Percentiles rank a stretch among this genome's conserved stretches.
Evolutionary conservation across 2,329 filamentous ascomycete genomes (phyloP).

Genomic region (Xylaria sp.): DNA sequence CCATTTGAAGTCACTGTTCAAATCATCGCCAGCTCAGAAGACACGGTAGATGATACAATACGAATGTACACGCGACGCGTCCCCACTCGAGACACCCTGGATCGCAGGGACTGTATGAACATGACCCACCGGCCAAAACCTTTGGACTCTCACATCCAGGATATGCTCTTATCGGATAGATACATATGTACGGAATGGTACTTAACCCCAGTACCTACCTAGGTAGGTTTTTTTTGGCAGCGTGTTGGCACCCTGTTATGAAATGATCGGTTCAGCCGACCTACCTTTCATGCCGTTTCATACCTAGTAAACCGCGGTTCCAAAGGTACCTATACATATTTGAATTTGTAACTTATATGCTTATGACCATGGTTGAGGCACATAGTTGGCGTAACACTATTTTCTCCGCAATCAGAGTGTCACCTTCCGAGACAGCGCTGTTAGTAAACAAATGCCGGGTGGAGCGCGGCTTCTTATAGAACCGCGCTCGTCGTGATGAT

Average conservation of each 20-base stretch:
- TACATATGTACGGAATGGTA: too few species aligned
- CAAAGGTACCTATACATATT: not conserved
- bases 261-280: too few species aligned
- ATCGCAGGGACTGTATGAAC: not conserved
- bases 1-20: constrained; percentile 40
- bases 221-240: too few species aligned
- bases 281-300: too few species aligned
- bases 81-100: constrained; percentile 18
- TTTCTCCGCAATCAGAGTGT: not conserved
- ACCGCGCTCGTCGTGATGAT: not conserved
- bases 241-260: too few species aligned
- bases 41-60: constrained; percentile 9
- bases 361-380: too few species aligned
- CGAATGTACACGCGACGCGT: constrained; percentile 34
- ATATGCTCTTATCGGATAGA: too few species aligned
- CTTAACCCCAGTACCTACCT: too few species aligned
- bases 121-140: not conserved
- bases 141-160: too few species aligned
- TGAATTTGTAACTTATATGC: not conserved
- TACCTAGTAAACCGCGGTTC: not conserved
- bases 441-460: not conserved
- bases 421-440: not conserved
- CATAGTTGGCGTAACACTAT: not conserved
- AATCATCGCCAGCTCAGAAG: not conserved
- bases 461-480: not conserved